Conservation (phyloP, 176 grass and related monocot genomes). For the Oropetium thomaeum region DNA sequence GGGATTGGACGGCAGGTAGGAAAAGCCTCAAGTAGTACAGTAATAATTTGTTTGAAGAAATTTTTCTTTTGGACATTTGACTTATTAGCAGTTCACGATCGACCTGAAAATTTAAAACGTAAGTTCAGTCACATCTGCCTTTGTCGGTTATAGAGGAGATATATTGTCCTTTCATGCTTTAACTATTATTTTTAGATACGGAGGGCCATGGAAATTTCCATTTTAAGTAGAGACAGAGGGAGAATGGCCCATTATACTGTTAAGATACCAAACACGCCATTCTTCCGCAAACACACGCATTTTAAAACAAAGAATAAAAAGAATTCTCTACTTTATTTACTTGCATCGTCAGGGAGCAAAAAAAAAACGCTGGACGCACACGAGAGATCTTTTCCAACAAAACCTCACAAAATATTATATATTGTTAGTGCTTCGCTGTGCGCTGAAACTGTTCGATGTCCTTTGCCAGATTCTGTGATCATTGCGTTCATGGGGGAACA, state of each 20-base stretch:
- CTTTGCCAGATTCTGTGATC: conserved; percentile 35
- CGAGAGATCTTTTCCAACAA: neutral
- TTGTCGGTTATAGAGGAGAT: neutral
- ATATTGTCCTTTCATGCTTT: neutral
- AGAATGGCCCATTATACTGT: neutral
- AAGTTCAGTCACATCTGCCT: neutral
- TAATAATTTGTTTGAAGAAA: neutral
- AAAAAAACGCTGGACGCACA: neutral
- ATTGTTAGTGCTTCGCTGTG: neutral
- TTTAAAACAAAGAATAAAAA: neutral
- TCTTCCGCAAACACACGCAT: neutral
- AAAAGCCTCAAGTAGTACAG: neutral
- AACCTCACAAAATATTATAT: neutral
- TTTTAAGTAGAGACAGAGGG: neutral
- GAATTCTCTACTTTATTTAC: neutral
- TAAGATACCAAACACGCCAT: neutral
- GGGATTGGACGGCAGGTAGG: neutral
- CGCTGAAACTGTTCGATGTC: conserved; percentile 18
- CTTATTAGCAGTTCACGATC: neutral
- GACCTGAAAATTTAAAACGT: neutral
- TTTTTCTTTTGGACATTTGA: neutral
- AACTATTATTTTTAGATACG: neutral
- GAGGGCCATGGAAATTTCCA: neutral
- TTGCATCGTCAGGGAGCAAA: neutral
- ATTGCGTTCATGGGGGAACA: conserved; percentile 23